Base-by-base conservation (phyloP, 805 yeast species). In the Pichia manshurica region DNA sequence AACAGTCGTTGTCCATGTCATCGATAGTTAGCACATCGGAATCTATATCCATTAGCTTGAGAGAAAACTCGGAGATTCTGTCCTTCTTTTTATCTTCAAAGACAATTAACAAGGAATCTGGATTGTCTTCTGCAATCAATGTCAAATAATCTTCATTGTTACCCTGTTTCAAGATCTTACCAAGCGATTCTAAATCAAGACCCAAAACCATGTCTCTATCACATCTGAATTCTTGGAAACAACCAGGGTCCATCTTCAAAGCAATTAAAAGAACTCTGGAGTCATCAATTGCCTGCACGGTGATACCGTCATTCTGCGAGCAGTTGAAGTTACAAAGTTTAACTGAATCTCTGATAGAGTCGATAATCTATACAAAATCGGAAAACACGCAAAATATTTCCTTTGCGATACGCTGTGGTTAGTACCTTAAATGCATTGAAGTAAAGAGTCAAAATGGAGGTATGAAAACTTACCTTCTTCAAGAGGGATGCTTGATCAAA, bases 261-360 rank as follows among this genome's bases (percentile, higher is more conserved):
- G 96, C 85, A 36, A 91, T 96, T 55, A 93, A 77, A 54, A 90
- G 78, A 50, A 93, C 96, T 75, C 97, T 87, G 23, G 99, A 89
- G 65, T 89, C 95, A 69, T 93, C 99, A 57, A 93, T 93, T 23
- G 99, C 98, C 73, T 93, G 98, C 20, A 95, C 91, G 10, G 95
- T 84, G 61, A 93, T 84, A 56, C 99, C 99, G 20, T 60, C 56
- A 53, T 81, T 78, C 66, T 87, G 93, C n/a, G 95, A 81, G 72
- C 97, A 93, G 73, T 89, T 93, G 75, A 93, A 87, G 76, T 93
- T 93, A 73, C 97, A 93, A 59, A 90, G 77, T 61, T 87, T 87
- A 53, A 93, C 96, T 62, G 95, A 84, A 64, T 93, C 99, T 65
- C 88, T 87, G 66, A 91, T 85, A 49, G 98, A 82, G 58, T 93